Base-by-base conservation (phyloP, 2,329 filamentous ascomycete species). In the Aureobasidium lini region DNA sequence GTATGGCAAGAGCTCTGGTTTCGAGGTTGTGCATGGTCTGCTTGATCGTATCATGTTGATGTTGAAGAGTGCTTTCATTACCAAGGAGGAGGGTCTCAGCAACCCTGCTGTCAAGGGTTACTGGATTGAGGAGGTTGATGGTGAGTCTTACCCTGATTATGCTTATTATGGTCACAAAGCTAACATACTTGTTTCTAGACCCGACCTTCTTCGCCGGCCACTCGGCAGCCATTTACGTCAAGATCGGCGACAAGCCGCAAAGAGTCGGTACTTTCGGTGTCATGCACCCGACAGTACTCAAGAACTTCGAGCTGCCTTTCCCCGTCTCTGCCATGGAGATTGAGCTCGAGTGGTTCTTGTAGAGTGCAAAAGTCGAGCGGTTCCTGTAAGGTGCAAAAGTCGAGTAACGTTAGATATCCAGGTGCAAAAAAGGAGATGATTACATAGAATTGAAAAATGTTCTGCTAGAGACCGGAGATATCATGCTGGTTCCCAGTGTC, bases 1-100 rank as follows among this genome's bases (percentile, higher is more conserved):
- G 83, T 96, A 93, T 75, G 92, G 92, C 70, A 96, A 94, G 81
- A 90, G 86, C 3, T 91, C 87, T 66, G 94, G 95, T 43, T 99
- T 99, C 73, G 94, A 99, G 76, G 80, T 95, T 64, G 90, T 99
- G 3, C 95, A 99, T 75, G 94, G 94, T 60, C 81, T 99, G 65
- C 79, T 99, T 44, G 94, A 99, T 74, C 87, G 94, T 57, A 77
- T 97, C 63, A 87, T 99, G 82, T 78, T 89, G 62, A 97, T 97
- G 93, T 83, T 99, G 62, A 88, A 88, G 70, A 88, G 85, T 48
- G 83, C 85, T 43, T 96, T 96, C 77, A 76, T 94, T 61, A 88
- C 85, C 2, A 81, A 83, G 61, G 89, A 92, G 68, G 88, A 92
- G 65, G 86, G 84, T 4, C 73, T 89, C 36, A 66, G 74, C 52